Base-by-base conservation (phyloP, 306 rosid species). In the Vigna unguiculata region DNA sequence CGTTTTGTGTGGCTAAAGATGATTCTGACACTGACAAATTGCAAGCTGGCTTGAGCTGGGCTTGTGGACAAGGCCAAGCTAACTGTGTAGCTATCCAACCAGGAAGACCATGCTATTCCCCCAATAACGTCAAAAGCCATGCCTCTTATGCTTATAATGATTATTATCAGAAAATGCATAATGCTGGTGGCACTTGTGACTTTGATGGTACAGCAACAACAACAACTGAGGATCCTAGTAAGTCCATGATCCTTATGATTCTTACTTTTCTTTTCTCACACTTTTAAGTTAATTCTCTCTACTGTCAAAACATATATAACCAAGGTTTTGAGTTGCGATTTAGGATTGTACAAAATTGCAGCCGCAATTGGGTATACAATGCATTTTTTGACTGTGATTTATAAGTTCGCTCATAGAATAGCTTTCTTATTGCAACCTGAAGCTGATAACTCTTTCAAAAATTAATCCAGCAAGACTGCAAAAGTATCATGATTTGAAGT, bases 11-110 rank as follows among this genome's bases (percentile, higher is more conserved):
- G 70, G 93, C 88, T 2, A 92, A 89, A 83, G 85, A 85, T 57
- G 92, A 84, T 40, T 89, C 86, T 1, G 93, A 88, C 72, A 71
- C 87, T 59, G 97, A 92, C 43, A 89, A 92, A 85, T 82, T 95
- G 73, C 84, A 87, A 83, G 93, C 81, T 34, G 97, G 92, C 49
- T 45, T 95, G 75, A 89, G 74, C 73, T 95, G 98, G 98, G 98
- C 97, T 19, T 92, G 97, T 68, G 98, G 97, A 43, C 95, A 85
- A 82, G 97, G 97, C 55, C 89, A 85, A 57, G 97, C 95, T 14
- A 87, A 88, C 65, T 92, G 98, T 60, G 71, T 75, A 3, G 92
- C 97, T 15, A 84, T 95, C 82, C 98, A 95, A 83, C 36, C 66
- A 7, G 98, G 93, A 46, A 82, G 80, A 71, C 78, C 92, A 4